Conservation (phyloP, 2,329 filamentous ascomycete species). For the Clarireedia monteithiana region DNA sequence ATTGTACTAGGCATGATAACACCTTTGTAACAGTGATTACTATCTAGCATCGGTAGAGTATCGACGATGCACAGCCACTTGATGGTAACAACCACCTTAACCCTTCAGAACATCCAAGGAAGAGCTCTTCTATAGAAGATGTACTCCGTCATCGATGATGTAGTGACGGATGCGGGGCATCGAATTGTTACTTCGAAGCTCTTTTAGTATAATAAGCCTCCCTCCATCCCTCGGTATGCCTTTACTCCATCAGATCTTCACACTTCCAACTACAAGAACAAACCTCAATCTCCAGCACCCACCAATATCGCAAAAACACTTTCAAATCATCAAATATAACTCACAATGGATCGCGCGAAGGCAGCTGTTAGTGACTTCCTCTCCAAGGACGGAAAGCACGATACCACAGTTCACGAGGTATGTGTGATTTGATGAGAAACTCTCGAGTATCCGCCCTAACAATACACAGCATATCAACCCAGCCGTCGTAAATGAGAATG, state of each 20-base stretch:
- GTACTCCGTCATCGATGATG: conserved; percentile 20
- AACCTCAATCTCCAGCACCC: not conserved
- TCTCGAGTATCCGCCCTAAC: not conserved
- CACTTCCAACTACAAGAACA: too few species aligned
- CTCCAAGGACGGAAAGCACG: conserved; percentile 53
- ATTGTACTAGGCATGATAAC: too few species aligned
- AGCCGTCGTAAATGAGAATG: conserved; percentile 51
- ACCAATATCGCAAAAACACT: not conserved
- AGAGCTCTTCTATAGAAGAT: not conserved
- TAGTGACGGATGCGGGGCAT: conserved; percentile 7
- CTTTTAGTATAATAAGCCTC: not conserved
- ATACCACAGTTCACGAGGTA: conserved; percentile 61
- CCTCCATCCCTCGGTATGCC: not conserved
- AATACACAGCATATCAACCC: conserved; percentile 38
- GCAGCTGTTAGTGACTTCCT: conserved; percentile 54
- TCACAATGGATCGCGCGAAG: conserved; percentile 56
- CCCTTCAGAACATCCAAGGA: not conserved
- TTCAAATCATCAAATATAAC: not conserved
- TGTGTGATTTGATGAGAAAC: not conserved
- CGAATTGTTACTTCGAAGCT: not conserved
- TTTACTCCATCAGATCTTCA: not conserved
- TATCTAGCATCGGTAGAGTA: not conserved
- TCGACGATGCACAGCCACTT: conserved; percentile 2
- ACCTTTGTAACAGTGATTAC: not conserved
- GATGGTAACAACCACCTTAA: not conserved